Conservation (phyloP, 257 asterid species). For the Petrea volubilis region DNA sequence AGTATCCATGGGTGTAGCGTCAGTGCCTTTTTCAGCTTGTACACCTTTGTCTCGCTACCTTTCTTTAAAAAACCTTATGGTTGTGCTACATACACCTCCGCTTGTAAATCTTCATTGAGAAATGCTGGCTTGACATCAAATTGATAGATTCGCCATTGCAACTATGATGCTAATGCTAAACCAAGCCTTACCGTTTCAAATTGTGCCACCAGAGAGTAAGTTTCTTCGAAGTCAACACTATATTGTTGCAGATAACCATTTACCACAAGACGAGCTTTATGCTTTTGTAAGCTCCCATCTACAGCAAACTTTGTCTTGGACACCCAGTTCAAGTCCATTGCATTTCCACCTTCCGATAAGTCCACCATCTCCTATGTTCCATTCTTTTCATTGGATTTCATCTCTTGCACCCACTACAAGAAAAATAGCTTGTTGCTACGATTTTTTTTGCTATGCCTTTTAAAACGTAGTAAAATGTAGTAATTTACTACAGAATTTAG, state of each 20-base stretch:
- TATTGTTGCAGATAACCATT: not conserved
- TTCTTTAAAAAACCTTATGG: not conserved
- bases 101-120: not conserved
- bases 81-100: not conserved
- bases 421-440: too few species aligned
- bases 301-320: not conserved
- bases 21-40: not conserved
- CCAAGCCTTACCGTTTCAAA: not conserved
- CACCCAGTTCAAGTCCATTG: slow-evolving; percentile 18
- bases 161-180: not conserved
- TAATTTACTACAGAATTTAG: too few species aligned
- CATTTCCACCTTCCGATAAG: not conserved
- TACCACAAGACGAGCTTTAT: slow-evolving; percentile 8
- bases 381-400: not conserved
- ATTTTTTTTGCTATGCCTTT: too few species aligned
- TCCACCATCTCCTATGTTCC: slow-evolving; percentile 16
- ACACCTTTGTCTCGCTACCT: not conserved
- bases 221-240: slow-evolving; percentile 13
- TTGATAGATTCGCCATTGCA: slow-evolving; percentile 4
- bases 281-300: slow-evolving; percentile 2
- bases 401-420: too few species aligned
- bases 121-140: slow-evolving; percentile 13
- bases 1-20: not conserved
- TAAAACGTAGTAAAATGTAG: too few species aligned
- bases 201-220: not conserved